Evolutionary conservation across 306 rosid species (phyloP), one percentile per base, ranked within the genome.

Genomic region (Dryas octopetala): DNA sequence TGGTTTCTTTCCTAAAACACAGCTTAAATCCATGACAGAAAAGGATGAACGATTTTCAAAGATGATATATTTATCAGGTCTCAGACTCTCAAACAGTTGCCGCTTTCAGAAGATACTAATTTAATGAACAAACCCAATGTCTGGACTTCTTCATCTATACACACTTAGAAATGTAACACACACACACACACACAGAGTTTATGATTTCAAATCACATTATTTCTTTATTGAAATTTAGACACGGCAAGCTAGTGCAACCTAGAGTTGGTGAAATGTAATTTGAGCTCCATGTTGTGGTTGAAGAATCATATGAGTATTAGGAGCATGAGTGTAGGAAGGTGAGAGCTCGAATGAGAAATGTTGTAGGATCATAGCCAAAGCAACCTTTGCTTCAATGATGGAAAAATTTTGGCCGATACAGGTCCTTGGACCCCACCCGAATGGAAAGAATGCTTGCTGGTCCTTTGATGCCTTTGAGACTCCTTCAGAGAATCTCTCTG

Each of bases 221-320:
- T 82, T 68, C 43, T 4, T 12, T 6, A 5, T 5, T 2, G 19
- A 23, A 53, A 28, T 16, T 60, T 48, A 7, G 7, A 70, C 9
- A 49, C 6, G 15, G 3, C 44, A 11, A 38, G 50, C 63, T 26
- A 70, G 46, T 64, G 46, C 62, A 71, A 60, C 52, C 74, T 80
- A 75, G 76, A 80, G 67, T 52, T 40, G 74, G 57, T 75, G 82
- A 17, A 84, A 60, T 16, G 32, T 82, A 52, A 84, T 72, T 48
- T 79, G 87, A 57, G 91, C 87, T 78, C 89, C 85, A 64, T 85
- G 87, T 32, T 87, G 91, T 72, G 87, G 91, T 75, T 82, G 85
- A 76, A 85, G 87, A 75, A 86, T 85, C 73, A 84, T 72, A 40
- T 78, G 84, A 23, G 84, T 82, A 9, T 55, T 73, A 32, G 89